Percentiles rank a stretch among this genome's conserved stretches.
phyloP scores from a whole-genome alignment of 2,329 filamentous ascomycete genomes.

The Corniculantispora saksenae region DNA sequence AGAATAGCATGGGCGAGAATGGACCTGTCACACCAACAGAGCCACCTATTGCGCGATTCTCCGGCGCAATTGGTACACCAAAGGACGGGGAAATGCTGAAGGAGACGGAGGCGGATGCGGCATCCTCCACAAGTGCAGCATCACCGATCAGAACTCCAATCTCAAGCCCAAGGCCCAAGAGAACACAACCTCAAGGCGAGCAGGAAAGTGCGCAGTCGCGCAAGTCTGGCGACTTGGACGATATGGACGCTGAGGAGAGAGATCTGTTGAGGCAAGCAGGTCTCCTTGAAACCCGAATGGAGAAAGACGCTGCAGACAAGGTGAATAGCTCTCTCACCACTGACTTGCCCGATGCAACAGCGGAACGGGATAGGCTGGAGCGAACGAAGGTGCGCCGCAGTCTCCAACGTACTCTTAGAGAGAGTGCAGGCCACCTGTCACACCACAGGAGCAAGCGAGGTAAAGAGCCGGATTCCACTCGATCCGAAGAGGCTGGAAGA shows the following conservation, averaged over 20 bases:
- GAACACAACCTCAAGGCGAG: constrained; percentile 25
- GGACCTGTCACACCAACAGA: constrained; percentile 32
- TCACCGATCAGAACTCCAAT: constrained; percentile 24
- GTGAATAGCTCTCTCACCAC: constrained; percentile 37
- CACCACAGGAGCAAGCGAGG: constrained; percentile 75
- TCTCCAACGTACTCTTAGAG: constrained; percentile 84
- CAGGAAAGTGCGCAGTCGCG: constrained; percentile 22
- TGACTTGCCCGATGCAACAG: constrained; percentile 35
- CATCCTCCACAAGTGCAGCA: constrained; percentile 27
- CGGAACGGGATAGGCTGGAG: constrained; percentile 54
- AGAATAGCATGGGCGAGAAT: constrained; percentile 28
- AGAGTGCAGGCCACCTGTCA: constrained; percentile 67
- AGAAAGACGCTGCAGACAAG: constrained; percentile 35
- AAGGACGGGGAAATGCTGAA: not conserved
- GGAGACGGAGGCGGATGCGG: not conserved
- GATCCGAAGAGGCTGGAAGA: constrained; percentile 43
- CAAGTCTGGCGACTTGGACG: constrained; percentile 36
- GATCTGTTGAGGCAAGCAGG: constrained; percentile 69
- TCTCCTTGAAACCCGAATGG: constrained; percentile 50
- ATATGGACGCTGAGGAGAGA: constrained; percentile 67
- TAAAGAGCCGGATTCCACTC: constrained; percentile 53
- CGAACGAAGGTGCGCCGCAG: constrained; percentile 77
- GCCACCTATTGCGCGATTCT: constrained; percentile 22
- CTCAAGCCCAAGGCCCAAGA: constrained; percentile 26
- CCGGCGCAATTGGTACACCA: constrained; percentile 13